Base-by-base conservation (phyloP, 805 yeast species). In the Trichomonascus vanleenenianus region DNA sequence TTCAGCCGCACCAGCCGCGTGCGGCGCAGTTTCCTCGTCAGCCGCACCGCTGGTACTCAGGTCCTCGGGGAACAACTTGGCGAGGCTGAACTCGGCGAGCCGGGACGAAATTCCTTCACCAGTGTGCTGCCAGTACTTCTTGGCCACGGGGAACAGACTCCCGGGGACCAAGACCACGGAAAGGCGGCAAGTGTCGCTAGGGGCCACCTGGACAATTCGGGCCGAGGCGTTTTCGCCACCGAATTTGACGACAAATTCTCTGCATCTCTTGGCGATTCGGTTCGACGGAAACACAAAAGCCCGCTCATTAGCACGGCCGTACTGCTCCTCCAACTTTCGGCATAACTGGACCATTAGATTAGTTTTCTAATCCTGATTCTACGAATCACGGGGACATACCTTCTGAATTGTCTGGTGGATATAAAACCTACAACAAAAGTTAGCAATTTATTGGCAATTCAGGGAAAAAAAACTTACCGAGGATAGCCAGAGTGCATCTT, bases 91-190 rank as follows among this genome's bases (percentile, higher is more conserved):
- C 63, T 89, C 96, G 1, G 88, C 97, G 60, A 81, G 67, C 56
- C 97, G 72, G 31, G 96, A 85, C 12, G 96, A 85, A 22, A 93
- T 76, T n/a, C 96, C 96, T 63, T 91, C 97, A 22, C 99, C 99
- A 0, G 95, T 71, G 58, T 89, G 96, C 62, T 91, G 97, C 98
- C 98, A 93, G 66, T 86, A 93, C 56, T 79, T 79, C 60, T 86
- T 88, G 34, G 93, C 89, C 3, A 84, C 62, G 1, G 76, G 62
- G 50, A 71, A 79, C 48, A 73, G 79, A 2, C 70, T 67, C 1
- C 69, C 62, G 1, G 85, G 85, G 57, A 83, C 85, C 50, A 93
- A 81, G n/a, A 88, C 86, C 16, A 79, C 83, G 0, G 89, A 83
- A 45, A 91, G 76, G 35, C 76, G 75, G 11, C 88, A 77, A 19